These are phyloP conservation scores for Fusarium sp. DNA, from an alignment of 2,329 filamentous ascomycete genomes.

Conservation along the genomic window DNA sequence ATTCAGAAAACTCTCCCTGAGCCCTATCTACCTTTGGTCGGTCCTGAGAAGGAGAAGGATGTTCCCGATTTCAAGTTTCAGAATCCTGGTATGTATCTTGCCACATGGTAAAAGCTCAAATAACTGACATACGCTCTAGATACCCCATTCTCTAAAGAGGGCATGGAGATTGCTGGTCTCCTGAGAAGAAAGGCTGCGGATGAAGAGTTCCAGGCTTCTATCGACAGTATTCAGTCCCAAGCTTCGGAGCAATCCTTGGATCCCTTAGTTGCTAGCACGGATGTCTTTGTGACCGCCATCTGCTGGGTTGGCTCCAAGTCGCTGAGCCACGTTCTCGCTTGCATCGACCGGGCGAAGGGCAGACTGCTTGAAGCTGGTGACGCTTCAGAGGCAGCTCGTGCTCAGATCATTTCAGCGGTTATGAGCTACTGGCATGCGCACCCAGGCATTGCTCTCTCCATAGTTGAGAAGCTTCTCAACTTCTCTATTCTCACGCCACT, in stretches of 20 bases:
- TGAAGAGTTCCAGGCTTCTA: constrained; percentile 84
- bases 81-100: constrained; percentile 69
- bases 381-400: constrained; percentile 78
- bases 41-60: constrained; percentile 90
- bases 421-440: constrained; percentile 95
- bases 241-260: constrained; percentile 79
- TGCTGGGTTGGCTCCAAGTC: constrained; percentile 96
- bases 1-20: constrained; percentile 93
- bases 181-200: constrained; percentile 87
- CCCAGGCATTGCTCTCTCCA: constrained; percentile 89
- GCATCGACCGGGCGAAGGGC: constrained; percentile 94
- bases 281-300: constrained; percentile 93
- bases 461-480: constrained; percentile 96
- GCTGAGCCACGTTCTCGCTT: constrained; percentile 92
- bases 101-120: neutral
- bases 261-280: constrained; percentile 85
- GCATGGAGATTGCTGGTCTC: constrained; percentile 81
- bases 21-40: constrained; percentile 82
- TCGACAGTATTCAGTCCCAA: constrained; percentile 83
- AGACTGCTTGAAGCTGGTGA: constrained; percentile 83
- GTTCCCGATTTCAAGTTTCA: constrained; percentile 95
- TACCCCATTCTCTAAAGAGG: constrained; percentile 84
- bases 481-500: constrained; percentile 92
- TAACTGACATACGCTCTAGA: constrained; percentile 57
- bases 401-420: constrained; percentile 90